Conservation (phyloP, 2,329 filamentous ascomycete genomes). For the Diaporthe velutina region DNA sequence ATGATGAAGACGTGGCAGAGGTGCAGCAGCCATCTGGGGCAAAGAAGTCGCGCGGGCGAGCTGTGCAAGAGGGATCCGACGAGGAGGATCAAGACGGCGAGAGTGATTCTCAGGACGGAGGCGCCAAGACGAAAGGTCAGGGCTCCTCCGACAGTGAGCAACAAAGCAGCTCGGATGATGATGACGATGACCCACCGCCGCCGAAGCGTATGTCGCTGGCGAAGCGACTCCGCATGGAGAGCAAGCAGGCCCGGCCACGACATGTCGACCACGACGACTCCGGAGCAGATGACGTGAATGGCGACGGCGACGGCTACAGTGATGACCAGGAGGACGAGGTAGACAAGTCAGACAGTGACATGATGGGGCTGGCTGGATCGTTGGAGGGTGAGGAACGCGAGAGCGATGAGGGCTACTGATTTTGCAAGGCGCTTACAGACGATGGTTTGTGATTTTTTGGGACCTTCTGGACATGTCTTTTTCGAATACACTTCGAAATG, state of each 20-base stretch:
- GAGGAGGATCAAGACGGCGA: slow-evolving; percentile 14
- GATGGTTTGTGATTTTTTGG: neutral
- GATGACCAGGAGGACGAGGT: slow-evolving; percentile 24
- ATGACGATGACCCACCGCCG: slow-evolving; percentile 30
- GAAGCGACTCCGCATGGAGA: slow-evolving; percentile 33
- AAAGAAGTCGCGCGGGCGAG: neutral
- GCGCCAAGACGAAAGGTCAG: neutral
- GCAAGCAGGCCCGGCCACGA: slow-evolving; percentile 4
- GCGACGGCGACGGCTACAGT: neutral
- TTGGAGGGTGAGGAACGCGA: slow-evolving; percentile 15
- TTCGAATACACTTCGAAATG: neutral
- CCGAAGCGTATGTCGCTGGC: slow-evolving; percentile 35
- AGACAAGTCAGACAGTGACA: neutral
- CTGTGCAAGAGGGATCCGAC: slow-evolving; percentile 14
- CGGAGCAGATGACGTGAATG: slow-evolving; percentile 16
- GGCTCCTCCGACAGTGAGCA: neutral
- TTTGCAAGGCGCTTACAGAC: neutral
- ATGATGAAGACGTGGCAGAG: slow-evolving; percentile 30
- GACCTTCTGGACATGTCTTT: neutral
- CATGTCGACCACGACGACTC: slow-evolving; percentile 3
- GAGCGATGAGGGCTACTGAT: slow-evolving; percentile 18
- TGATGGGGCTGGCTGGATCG: slow-evolving; percentile 14
- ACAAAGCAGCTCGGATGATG: neutral
- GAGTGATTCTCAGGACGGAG: slow-evolving; percentile 4
- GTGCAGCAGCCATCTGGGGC: neutral